Evolutionary conservation across 805 yeast species (phyloP).

Genomic region (Sugiyamaella chiloensis): DNA sequence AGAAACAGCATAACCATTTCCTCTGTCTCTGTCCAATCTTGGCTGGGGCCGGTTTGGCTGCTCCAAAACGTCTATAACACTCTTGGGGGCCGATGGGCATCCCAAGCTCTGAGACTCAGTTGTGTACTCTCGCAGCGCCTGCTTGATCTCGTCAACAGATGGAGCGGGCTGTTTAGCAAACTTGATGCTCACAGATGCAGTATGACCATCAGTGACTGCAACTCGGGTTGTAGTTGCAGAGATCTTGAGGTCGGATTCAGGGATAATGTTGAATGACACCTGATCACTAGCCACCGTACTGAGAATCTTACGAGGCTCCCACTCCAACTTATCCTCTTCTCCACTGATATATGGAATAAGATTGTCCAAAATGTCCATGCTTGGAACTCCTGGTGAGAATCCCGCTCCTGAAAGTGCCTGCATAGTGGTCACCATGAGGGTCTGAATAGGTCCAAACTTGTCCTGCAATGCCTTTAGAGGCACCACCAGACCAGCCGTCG

Average conservation of each 20-base stretch:
- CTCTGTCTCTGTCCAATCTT: conserved; percentile 93
- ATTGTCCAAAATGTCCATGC: conserved; percentile 92
- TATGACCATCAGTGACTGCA: conserved; percentile 96
- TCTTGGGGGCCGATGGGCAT: conserved; percentile 90
- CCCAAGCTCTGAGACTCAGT: conserved; percentile 79
- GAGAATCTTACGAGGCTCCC: conserved; percentile 95
- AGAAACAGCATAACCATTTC: conserved; percentile 87
- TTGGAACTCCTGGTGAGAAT: conserved; percentile 94
- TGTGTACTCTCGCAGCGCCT: conserved; percentile 63
- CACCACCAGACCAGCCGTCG: conserved; percentile 96
- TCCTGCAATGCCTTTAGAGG: conserved; percentile 94
- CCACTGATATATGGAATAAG: conserved; percentile 93
- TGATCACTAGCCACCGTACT: conserved; percentile 47
- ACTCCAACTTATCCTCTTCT: conserved; percentile 97
- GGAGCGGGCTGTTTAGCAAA: conserved; percentile 85
- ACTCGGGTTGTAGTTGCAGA: conserved; percentile 97
- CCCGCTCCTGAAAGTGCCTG: conserved; percentile 99
- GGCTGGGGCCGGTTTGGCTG: conserved; percentile 96
- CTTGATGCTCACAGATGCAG: conserved; percentile 86
- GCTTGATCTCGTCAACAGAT: conserved; percentile 72
- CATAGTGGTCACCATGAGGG: conserved; percentile 83
- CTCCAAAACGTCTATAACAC: conserved; percentile 87
- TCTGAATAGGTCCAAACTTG: conserved; percentile 83
- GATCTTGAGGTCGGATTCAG: conserved; percentile 72
- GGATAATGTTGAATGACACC: conserved; percentile 52